A percentile compares a stretch with the other conserved stretches of the same genome.
These are phyloP conservation scores for Ilyonectria mors-panacis DNA, from an alignment of 2,329 filamentous ascomycete species.

Conservation along the genomic window DNA sequence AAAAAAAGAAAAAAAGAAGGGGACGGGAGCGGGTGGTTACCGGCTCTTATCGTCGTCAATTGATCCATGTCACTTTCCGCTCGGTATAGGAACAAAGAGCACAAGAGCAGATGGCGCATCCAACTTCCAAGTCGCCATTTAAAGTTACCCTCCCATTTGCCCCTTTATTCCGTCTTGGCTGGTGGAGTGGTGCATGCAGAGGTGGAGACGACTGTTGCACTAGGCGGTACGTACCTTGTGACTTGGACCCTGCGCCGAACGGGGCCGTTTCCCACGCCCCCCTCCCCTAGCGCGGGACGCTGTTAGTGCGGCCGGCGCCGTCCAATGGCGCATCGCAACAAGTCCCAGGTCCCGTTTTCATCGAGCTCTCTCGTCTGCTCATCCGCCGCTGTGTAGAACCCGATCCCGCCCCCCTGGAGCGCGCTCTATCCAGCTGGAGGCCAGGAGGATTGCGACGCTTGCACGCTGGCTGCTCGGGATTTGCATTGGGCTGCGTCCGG, in stretches of 20 bases:
- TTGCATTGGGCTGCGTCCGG: not conserved
- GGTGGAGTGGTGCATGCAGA: slow-evolving; percentile 3
- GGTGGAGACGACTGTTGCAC: not conserved
- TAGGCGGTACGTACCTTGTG: not conserved
- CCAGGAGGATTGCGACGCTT: not conserved
- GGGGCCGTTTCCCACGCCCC: slow-evolving; percentile 1
- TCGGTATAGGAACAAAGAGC: not conserved
- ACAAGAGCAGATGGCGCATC: not conserved
- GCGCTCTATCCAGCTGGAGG: not conserved
- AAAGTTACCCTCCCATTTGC: slow-evolving; percentile 5
- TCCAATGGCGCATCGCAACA: not conserved
- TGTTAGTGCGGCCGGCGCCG: not conserved
- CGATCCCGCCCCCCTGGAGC: not conserved
- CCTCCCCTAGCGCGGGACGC: not conserved
- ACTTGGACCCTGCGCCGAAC: slow-evolving; percentile 8
- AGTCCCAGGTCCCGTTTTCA: not conserved
- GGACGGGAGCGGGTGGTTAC: not conserved
- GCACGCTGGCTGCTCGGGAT: not conserved
- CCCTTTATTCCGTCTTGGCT: slow-evolving; percentile 10
- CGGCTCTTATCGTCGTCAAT: not conserved
- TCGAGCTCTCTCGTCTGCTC: not conserved
- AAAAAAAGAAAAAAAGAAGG: not conserved
- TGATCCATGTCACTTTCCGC: not conserved
- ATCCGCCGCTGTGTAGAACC: not conserved
- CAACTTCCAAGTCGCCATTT: not conserved